phyloP scores from a whole-genome alignment of 2,329 filamentous ascomycete species.

The Peltaster fructicola region DNA sequence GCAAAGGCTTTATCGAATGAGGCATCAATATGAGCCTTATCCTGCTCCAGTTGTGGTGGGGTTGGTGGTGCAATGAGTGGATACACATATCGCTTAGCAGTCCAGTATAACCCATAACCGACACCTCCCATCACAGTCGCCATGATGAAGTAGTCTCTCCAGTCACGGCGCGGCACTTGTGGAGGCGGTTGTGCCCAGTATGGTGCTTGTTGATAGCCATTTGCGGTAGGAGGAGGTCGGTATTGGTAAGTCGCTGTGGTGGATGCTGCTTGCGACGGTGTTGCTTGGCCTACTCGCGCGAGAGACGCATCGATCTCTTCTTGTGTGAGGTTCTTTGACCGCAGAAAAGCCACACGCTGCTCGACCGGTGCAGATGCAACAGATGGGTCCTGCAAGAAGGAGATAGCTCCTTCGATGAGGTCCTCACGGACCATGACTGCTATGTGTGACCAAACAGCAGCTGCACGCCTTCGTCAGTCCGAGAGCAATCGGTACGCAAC shows the following conservation, averaged over 20 bases:
- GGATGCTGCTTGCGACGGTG: conserved; percentile 26
- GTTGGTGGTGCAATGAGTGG: conserved; percentile 88
- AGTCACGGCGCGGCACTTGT: conserved; percentile 62
- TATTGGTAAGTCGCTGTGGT: conserved; percentile 28
- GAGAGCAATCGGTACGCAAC: no score
- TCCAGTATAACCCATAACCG: conserved; percentile 70
- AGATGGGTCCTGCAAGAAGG: conserved; percentile 80
- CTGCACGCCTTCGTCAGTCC: no score
- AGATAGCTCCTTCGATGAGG: conserved; percentile 52
- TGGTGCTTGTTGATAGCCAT: conserved; percentile 24
- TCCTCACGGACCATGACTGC: conserved; percentile 94
- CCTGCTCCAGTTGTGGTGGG: conserved; percentile 79
- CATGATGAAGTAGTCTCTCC: conserved; percentile 99
- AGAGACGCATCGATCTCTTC: conserved; percentile 84
- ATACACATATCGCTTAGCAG: conserved; percentile 84
- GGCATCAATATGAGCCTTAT: conserved; percentile 83
- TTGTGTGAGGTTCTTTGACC: conserved; percentile 91
- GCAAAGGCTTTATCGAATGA: conserved; percentile 85
- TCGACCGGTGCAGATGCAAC: conserved; percentile 81
- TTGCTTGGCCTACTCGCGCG: conserved; percentile 50
- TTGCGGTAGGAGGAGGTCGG: conserved; percentile 16
- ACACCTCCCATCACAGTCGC: conserved; percentile 84
- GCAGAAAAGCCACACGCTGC: conserved; percentile 79
- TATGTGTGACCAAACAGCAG: no score
- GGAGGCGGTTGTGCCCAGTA: conserved; percentile 38